phyloP scores from a whole-genome alignment of 257 asterid species.

The Hygrophila difformis region DNA sequence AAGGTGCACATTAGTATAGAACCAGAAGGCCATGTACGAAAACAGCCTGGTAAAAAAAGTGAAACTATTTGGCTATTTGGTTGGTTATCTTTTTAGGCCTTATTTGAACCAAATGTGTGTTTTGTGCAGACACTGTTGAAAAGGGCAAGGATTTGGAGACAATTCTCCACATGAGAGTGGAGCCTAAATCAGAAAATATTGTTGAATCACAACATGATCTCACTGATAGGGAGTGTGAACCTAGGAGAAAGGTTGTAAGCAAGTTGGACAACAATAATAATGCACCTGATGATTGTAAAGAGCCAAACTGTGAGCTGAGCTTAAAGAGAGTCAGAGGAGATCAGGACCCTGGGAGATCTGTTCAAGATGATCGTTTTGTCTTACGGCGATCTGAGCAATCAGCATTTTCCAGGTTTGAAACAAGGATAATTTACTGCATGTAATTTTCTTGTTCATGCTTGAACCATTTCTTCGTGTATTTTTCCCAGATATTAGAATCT shows the following conservation, averaged over 20 bases:
- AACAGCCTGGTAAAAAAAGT: slow-evolving; percentile 30
- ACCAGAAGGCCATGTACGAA: slow-evolving; percentile 33
- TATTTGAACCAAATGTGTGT: too few species aligned
- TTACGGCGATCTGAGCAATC: slow-evolving; percentile 68
- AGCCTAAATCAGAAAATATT: slow-evolving; percentile 30
- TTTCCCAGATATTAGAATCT: slow-evolving; percentile 5
- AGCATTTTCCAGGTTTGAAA: slow-evolving; percentile 74
- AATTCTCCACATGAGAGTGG: slow-evolving; percentile 27
- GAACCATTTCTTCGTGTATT: not conserved
- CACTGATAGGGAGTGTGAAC: slow-evolving; percentile 30
- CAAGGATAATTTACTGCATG: slow-evolving; percentile 9
- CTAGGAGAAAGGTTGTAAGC: slow-evolving; percentile 32
- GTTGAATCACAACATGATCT: not conserved
- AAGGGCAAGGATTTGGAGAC: not conserved
- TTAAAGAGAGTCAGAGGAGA: slow-evolving; percentile 57
- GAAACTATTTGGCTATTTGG: too few species aligned
- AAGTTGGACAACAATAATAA: slow-evolving; percentile 25
- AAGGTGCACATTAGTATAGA: slow-evolving; percentile 25
- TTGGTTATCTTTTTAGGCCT: too few species aligned
- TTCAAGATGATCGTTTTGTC: slow-evolving; percentile 46
- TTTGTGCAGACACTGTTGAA: not conserved
- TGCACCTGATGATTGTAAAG: slow-evolving; percentile 26
- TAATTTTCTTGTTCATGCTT: slow-evolving; percentile 6
- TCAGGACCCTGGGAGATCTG: slow-evolving; percentile 31
- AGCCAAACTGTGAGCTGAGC: slow-evolving; percentile 39